Evolutionary conservation across 352 stramenopile genomes (phyloP), one percentile per base, ranked within the genome.

Genomic region (Elongisporangium anandrum): DNA sequence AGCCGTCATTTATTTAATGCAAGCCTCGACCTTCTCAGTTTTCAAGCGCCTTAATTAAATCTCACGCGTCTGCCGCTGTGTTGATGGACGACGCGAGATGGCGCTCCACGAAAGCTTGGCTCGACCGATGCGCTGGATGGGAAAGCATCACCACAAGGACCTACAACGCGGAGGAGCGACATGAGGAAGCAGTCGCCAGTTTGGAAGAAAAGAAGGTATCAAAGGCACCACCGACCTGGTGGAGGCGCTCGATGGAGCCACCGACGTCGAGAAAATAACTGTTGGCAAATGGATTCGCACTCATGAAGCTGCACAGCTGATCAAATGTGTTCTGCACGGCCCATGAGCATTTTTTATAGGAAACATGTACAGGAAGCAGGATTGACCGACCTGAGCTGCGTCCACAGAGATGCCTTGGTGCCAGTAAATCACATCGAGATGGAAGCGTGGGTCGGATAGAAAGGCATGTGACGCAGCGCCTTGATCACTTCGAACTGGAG

Each of bases 401-500:
- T 80, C 64, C 15, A 60, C 47, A n/a, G 72, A 38, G 8, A 72
- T 60, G 19, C 65, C 57, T 54, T 60, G 56, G 64, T 86, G 70
- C 73, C 73, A 84, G 57, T 84, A 86, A 34, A 86, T 66, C 12
- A 72, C 61, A 48, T 86, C 73, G 23, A 86, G 41, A 49, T 81
- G 60, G 56, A 56, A 77, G 45, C 49, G 57, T 47, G 63, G 50
- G 23, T 79, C 59, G 21, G 56, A 54, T 21, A 72, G 65, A 52
- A 85, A 83, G 19, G 61, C 50, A 6, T 21, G 34, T 1, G 68
- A 59, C 13, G 50, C 23, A 21, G 63, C 50, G 45, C 57, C 48
- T 20, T 54, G 63, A 15, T 19, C 13, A 19, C 57, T 64, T 38
- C 63, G 13, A 57, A 57, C 59, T 60, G 49, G 16, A 13, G 24